Evolutionary conservation across 2,329 filamentous ascomycete species (phyloP).

Genomic region (Metarhizium sp.): DNA sequence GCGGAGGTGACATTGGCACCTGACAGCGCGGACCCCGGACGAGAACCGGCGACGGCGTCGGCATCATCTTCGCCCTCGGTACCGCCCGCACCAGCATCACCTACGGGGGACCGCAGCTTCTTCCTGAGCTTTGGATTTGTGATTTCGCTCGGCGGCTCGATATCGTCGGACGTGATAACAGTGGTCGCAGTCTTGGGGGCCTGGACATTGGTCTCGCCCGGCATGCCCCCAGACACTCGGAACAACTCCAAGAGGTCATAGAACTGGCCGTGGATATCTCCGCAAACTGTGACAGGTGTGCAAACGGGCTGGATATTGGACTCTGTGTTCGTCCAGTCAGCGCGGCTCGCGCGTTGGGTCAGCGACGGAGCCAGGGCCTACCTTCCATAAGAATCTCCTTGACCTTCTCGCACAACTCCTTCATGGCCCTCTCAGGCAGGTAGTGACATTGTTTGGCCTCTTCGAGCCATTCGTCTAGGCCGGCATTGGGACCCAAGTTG

Average conservation of each 20-base stretch:
- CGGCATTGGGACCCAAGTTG: slow-evolving; percentile 71
- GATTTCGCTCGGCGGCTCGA: slow-evolving; percentile 84
- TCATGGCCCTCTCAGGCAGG: slow-evolving; percentile 93
- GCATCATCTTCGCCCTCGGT: slow-evolving; percentile 42
- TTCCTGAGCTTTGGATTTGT: slow-evolving; percentile 79
- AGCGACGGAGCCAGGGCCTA: slow-evolving; percentile 24
- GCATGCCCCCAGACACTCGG: slow-evolving; percentile 93
- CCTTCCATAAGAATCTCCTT: slow-evolving; percentile 99
- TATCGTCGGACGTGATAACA: slow-evolving; percentile 80
- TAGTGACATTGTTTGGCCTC: slow-evolving; percentile 97
- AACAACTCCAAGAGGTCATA: slow-evolving; percentile 97
- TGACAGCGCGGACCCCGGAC: slow-evolving; percentile 23
- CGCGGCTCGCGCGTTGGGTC: not conserved
- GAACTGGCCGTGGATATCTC: slow-evolving; percentile 97
- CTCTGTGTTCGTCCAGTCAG: slow-evolving; percentile 43
- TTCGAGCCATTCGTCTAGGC: slow-evolving; percentile 91
- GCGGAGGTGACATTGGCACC: slow-evolving; percentile 24
- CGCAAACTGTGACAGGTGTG: slow-evolving; percentile 93
- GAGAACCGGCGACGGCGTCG: slow-evolving; percentile 15
- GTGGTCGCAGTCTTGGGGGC: slow-evolving; percentile 58
- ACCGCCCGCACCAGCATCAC: slow-evolving; percentile 28
- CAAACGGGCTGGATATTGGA: slow-evolving; percentile 98
- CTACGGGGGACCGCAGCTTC: slow-evolving; percentile 54
- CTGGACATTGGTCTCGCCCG: slow-evolving; percentile 66
- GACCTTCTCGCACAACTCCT: slow-evolving; percentile 95